A percentile compares a stretch with the other conserved stretches of the same genome.
These are phyloP conservation scores for Lasiodiplodia hormozganensis DNA, from an alignment of 2,329 filamentous ascomycete species.

Conservation along the genomic window DNA sequence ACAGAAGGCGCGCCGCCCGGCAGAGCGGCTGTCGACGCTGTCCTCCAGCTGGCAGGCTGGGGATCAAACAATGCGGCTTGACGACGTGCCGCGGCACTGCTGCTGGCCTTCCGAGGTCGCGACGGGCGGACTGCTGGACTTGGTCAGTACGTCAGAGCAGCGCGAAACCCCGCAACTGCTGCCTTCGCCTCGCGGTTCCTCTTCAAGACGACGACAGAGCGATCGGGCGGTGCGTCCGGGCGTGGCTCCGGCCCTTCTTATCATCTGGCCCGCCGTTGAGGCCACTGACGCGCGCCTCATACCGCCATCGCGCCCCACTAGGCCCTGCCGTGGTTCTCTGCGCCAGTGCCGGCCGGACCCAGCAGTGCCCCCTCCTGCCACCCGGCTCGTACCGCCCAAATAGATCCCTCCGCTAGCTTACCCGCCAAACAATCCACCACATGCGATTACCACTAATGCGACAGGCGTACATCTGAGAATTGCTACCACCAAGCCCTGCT, in stretches of 20 bases:
- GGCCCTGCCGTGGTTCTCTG: conserved; percentile 9
- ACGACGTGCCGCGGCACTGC: neutral
- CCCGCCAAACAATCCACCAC: neutral
- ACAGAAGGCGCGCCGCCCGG: conserved; percentile 51
- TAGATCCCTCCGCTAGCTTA: conserved; percentile 4
- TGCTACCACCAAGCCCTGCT: conserved; percentile 12
- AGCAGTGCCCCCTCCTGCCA: neutral
- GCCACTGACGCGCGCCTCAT: conserved; percentile 15
- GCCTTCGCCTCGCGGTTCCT: neutral
- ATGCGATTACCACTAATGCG: conserved; percentile 1
- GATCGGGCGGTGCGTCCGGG: neutral
- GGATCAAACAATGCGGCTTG: conserved; percentile 47
- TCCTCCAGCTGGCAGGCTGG: conserved; percentile 47
- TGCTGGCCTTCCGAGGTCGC: neutral
- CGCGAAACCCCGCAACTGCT: conserved; percentile 13
- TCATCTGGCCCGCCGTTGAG: conserved; percentile 11
- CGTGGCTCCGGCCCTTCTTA: conserved; percentile 10
- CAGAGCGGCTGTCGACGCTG: conserved; percentile 38
- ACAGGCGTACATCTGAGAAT: conserved; percentile 14
- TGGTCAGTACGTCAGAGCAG: neutral
- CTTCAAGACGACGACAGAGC: neutral
- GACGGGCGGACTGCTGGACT: neutral
- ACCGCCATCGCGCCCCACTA: conserved; percentile 8
- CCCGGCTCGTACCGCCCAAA: conserved; percentile 19
- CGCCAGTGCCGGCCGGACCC: neutral